A percentile compares a stretch with the other conserved stretches of the same genome.
phyloP scores from a whole-genome alignment of 192 early-diverging fungal genomes.

The Backusella westeae region DNA sequence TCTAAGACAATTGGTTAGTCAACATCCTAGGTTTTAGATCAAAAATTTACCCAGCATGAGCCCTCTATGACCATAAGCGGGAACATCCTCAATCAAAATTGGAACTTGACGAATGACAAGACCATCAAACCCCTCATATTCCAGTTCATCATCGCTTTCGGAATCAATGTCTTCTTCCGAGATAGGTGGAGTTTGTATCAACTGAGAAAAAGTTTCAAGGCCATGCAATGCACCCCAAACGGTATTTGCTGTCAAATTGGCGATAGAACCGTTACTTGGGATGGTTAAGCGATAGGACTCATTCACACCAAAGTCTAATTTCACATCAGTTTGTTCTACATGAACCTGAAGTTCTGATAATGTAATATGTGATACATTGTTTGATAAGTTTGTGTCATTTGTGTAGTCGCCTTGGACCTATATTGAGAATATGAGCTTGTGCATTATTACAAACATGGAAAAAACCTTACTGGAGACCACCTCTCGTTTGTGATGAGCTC shows the following conservation, averaged over 20 bases:
- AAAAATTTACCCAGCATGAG: constrained; percentile 45
- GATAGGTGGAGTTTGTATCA: constrained; percentile 41
- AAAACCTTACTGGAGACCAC: constrained; percentile 29
- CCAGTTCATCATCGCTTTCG: constrained; percentile 11
- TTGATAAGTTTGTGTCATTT: background rate
- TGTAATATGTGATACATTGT: background rate
- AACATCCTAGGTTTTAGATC: background rate
- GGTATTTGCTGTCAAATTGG: constrained; percentile 53
- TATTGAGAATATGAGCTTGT: background rate
- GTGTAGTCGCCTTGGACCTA: constrained; percentile 20
- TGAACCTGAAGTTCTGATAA: constrained; percentile 37
- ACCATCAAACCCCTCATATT: constrained; percentile 1
- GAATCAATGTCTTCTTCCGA: background rate
- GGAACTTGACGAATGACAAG: constrained; percentile 45
- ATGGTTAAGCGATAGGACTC: constrained; percentile 72
- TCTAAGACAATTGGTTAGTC: constrained; percentile 33
- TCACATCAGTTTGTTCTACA: constrained; percentile 42
- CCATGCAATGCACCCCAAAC: constrained; percentile 70
- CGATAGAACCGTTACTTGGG: constrained; percentile 39
- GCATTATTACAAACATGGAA: background rate
- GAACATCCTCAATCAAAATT: constrained; percentile 57
- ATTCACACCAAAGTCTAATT: constrained; percentile 58
- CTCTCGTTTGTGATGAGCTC: constrained; percentile 27
- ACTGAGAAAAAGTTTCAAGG: constrained; percentile 71
- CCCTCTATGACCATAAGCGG: constrained; percentile 64